Evolutionary conservation across 176 grass and related monocot genomes (phyloP), one percentile per base, ranked within the genome.

Genomic region (Eremochloa ophiuroides): DNA sequence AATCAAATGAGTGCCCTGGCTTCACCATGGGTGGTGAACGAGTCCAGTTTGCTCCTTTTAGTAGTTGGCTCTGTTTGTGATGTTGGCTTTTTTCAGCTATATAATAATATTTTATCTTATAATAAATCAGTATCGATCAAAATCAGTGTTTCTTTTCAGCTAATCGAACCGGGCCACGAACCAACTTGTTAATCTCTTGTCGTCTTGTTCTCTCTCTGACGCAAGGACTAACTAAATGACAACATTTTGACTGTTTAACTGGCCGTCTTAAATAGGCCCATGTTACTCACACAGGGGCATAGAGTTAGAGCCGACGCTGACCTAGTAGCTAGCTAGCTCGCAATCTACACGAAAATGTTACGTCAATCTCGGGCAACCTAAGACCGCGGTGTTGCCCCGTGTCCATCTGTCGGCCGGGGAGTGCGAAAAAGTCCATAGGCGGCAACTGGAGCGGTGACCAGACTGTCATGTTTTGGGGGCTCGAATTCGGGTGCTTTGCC

Each of bases 401-500:
- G 62, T 42, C 62, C 62, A 48, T 69, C 22, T 69, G 48, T 48
- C 62, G 77, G 35, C 40, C 28, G 11, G 58, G 27, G 59, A 20
- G 58, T 4, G 14, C 12, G 30, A 17, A 13, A 60, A 44, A 64
- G 65, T 61, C 69, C 44, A 26, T 44, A 35, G 44, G 29, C 25
- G 81, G 35, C 39, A 23, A 62, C 40, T 39, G 29, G 80, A 69
- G 58, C 23, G 39, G 43, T 39, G 68, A 73, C 69, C 37, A 51
- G 37, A 33, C 10, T 42, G 65, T 9, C 87, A 37, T 85, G 41
- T 43, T 76, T 81, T 28, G 8, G 22, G 71, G 71, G 64, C 87
- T 64, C 72, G 71, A 89, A 76, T 81, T 89, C 87, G 71, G 82
- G 87, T 56, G 31, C 64, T 85, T 64, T 81, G 82, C 71, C 77